phyloP scores from a whole-genome alignment of 2,329 filamentous ascomycete genomes.

The Calonectria pauciramosa region DNA sequence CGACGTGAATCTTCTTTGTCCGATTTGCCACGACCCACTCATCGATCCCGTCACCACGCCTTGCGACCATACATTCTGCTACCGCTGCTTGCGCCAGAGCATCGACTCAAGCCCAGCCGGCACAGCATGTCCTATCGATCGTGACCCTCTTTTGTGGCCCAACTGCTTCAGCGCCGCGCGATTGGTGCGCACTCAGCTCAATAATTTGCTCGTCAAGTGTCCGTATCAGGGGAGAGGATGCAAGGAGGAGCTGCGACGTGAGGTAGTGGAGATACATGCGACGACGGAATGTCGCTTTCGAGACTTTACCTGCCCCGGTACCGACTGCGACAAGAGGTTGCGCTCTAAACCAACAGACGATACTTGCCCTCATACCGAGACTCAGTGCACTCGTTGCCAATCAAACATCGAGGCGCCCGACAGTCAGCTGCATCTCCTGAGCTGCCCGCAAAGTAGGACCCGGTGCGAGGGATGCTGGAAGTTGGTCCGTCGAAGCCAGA shows the following conservation, averaged over 20 bases:
- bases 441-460: conserved; percentile 62
- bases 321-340: conserved; percentile 65
- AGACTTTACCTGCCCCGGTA: conserved; percentile 68
- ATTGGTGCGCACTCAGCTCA: conserved; percentile 72
- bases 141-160: conserved; percentile 57
- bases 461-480: conserved; percentile 65
- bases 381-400: conserved; percentile 68
- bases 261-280: conserved; percentile 69
- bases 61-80: conserved; percentile 77
- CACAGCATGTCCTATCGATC: conserved; percentile 70
- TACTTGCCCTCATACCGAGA: conserved; percentile 67
- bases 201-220: conserved; percentile 70
- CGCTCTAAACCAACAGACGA: conserved; percentile 64
- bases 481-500: conserved; percentile 58
- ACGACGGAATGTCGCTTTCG: conserved; percentile 69
- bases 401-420: conserved; percentile 61
- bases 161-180: conserved; percentile 58
- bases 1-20: conserved; percentile 65
- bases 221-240: conserved; percentile 68
- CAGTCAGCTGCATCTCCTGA: conserved; percentile 50
- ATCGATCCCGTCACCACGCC: conserved; percentile 71
- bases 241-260: conserved; percentile 62
- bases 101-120: conserved; percentile 57
- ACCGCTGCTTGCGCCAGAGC: conserved; percentile 65
- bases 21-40: conserved; percentile 72